Evolutionary conservation across 306 rosid genomes (phyloP), one percentile per base, ranked within the genome.

Genomic region (Psophocarpus tetragonolobus): DNA sequence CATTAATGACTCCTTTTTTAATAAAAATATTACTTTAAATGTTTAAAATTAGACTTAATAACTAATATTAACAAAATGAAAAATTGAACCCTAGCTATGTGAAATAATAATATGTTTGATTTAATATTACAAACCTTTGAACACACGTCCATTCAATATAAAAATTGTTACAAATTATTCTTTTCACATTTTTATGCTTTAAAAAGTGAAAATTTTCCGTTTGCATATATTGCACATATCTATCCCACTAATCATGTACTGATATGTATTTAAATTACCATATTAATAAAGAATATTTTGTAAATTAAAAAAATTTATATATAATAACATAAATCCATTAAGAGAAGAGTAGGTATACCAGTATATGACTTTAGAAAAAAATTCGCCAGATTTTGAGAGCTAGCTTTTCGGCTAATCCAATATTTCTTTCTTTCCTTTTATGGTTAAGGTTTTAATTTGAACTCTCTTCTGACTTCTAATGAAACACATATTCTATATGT

Each of bases 381-480:
- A 15, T 4, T 8, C 12, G 8, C 35, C 11, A 11, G 13, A 56
- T 23, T 56, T 23, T 0, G 30, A 24, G n/a, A n/a, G n/a, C n/a
- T n/a, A n/a, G 15, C 17, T 56, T 11, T 56, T 56, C 18, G 9
- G 63, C 9, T 24, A 1, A 1, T 4, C 3, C 1, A 56, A 12
- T 21, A 10, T 4, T 24, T 56, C 3, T 23, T 26, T 24, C 18
- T 26, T 2, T 57, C 17, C 5, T 57, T 26, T 56, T 38, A 38
- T 56, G n/a, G 12, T 73, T 58, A 56, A 38, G 18, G 68, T 39
- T 41, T 73, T 57, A 56, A 73, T 41, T 73, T 57, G 68, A 73
- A 24, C n/a, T 53, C 18, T 50, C 38, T 27, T 74, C 27, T 58
- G 57, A 74, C 44, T 74, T 57, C 42, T 39, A 41, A n/a, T n/a